A percentile compares a stretch with the other conserved stretches of the same genome.
phyloP scores from a whole-genome alignment of 208 protist genomes.

The Acanthamoeba royreba region DNA sequence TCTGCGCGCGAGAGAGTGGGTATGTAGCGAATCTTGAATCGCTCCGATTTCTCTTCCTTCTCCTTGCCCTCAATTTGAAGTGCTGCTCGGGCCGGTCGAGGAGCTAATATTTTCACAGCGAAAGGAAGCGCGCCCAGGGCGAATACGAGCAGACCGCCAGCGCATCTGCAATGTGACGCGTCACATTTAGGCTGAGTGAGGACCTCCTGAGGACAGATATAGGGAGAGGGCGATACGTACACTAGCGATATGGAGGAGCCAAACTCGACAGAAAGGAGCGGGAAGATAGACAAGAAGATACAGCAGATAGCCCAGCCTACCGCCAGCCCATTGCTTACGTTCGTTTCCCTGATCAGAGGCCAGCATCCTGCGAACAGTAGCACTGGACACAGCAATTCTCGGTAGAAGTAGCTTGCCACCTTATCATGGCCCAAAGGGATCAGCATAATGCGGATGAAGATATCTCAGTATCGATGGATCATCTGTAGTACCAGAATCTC shows the following conservation, averaged over 20 bases:
- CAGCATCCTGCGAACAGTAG: conserved; percentile 37
- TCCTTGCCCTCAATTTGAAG: neutral
- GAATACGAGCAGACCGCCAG: neutral
- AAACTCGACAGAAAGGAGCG: conserved; percentile 51
- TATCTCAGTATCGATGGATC: no score
- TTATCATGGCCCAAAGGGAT: neutral
- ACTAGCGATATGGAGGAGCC: conserved; percentile 46
- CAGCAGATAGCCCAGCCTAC: conserved; percentile 43
- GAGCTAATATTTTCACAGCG: neutral
- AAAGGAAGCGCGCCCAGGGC: neutral
- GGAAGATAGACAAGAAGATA: conserved; percentile 50
- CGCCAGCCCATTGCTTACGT: neutral
- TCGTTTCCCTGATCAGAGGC: neutral
- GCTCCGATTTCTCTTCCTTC: neutral
- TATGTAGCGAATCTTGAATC: neutral
- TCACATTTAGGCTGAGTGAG: neutral
- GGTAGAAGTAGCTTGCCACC: conserved; percentile 56
- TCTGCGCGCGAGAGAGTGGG: neutral
- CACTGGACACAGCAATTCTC: conserved; percentile 37
- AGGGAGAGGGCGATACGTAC: neutral
- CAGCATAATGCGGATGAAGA: no score
- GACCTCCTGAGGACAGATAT: no score
- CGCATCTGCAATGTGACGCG: neutral
- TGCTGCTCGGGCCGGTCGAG: neutral
- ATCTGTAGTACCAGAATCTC: neutral